Conservation (phyloP, 2,329 filamentous ascomycete species). For the Calonectria honghensis region DNA sequence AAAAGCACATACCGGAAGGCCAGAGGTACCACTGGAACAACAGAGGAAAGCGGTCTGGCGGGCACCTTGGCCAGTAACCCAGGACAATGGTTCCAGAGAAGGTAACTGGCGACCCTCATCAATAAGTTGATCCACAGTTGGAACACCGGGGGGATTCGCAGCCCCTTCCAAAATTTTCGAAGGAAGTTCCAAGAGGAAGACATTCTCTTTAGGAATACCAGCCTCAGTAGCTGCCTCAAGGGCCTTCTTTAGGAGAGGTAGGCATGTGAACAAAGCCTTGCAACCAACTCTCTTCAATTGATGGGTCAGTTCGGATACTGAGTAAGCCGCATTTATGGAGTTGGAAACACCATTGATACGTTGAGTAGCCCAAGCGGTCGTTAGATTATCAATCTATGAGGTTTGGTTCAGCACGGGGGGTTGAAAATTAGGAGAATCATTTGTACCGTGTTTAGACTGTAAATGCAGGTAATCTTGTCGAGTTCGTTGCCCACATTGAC, state of each 20-base stretch:
- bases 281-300: slow-evolving; percentile 31
- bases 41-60: slow-evolving; percentile 35
- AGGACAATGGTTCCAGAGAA: slow-evolving; percentile 22
- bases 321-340: slow-evolving; percentile 33
- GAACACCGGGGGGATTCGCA: slow-evolving; percentile 23
- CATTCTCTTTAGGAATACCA: slow-evolving; percentile 28
- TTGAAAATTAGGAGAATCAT: not conserved
- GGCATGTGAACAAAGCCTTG: slow-evolving; percentile 34
- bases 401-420: not conserved
- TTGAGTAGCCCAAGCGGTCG: slow-evolving; percentile 35
- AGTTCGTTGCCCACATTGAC: slow-evolving; percentile 28
- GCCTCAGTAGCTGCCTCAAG: slow-evolving; percentile 29
- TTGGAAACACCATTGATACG: slow-evolving; percentile 36
- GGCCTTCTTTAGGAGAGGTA: slow-evolving; percentile 29
- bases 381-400: slow-evolving; percentile 28
- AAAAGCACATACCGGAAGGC: slow-evolving; percentile 23
- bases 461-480: slow-evolving; percentile 33
- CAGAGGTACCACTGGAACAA: slow-evolving; percentile 33
- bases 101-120: slow-evolving; percentile 28
- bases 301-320: slow-evolving; percentile 31
- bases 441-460: slow-evolving; percentile 34
- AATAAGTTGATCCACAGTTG: slow-evolving; percentile 32
- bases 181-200: slow-evolving; percentile 29
- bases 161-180: slow-evolving; percentile 29
- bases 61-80: slow-evolving; percentile 29